phyloP scores from a whole-genome alignment of 345 rosid genomes.

The Hibiscus trionum region DNA sequence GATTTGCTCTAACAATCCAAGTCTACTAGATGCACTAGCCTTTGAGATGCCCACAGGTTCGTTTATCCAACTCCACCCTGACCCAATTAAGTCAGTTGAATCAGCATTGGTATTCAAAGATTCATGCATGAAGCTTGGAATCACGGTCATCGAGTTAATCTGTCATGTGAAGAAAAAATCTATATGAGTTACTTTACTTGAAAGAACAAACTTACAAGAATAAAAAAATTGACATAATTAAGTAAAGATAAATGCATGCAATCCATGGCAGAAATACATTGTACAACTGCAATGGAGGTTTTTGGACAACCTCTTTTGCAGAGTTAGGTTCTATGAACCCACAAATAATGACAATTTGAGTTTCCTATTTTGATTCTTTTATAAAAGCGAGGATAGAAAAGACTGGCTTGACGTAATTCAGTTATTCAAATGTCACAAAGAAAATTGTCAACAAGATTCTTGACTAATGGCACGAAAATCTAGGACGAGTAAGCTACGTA shows the following conservation, averaged over 20 bases:
- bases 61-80: constrained; percentile 67
- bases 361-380: not conserved
- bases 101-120: constrained; percentile 32
- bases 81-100: constrained; percentile 38
- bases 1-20: constrained; percentile 79
- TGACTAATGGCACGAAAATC: not conserved
- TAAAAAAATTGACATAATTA: not conserved
- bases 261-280: not conserved
- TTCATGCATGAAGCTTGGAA: constrained; percentile 43
- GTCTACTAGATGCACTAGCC: constrained; percentile 45
- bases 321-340: not conserved
- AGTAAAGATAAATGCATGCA: not conserved
- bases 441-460: not conserved
- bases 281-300: not conserved
- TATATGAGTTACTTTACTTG: not conserved
- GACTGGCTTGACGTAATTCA: not conserved
- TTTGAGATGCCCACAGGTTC: constrained; percentile 86
- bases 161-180: constrained; percentile 20
- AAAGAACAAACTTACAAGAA: constrained; percentile 1
- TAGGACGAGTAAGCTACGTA: not conserved
- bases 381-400: not conserved
- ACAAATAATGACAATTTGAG: not conserved
- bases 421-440: not conserved
- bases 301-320: not conserved
- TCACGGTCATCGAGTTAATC: constrained; percentile 61